These are phyloP conservation scores for Mucor indicus DNA, from an alignment of 371 early-diverging fungal genomes.

Conservation along the genomic window DNA sequence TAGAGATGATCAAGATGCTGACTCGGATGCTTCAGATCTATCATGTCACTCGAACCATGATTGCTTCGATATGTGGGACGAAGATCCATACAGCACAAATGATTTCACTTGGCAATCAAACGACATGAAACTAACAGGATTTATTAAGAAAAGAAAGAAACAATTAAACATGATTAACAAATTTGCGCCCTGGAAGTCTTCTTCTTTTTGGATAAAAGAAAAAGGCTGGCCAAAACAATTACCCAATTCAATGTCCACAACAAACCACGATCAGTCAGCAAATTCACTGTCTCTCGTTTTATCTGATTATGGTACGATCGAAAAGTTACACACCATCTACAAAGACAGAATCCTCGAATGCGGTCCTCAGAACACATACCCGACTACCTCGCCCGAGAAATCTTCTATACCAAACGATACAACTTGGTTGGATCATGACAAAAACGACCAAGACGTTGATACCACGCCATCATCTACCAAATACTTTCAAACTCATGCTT, in stretches of 20 bases:
- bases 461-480: neutral
- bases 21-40: conserved; percentile 42
- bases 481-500: conserved; percentile 21
- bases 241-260: conserved; percentile 45
- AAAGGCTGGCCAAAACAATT: conserved; percentile 51
- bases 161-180: conserved; percentile 8
- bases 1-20: conserved; percentile 30
- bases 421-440: conserved; percentile 25
- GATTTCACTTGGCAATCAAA: conserved; percentile 53
- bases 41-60: conserved; percentile 17
- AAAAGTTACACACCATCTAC: conserved; percentile 48
- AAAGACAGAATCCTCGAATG: conserved; percentile 48
- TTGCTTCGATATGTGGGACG: conserved; percentile 54
- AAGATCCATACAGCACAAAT: conserved; percentile 47
- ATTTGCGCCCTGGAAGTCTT: conserved; percentile 19
- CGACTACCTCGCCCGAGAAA: no score
- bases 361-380: no score
- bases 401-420: conserved; percentile 1
- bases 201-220: conserved; percentile 39
- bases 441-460: neutral
- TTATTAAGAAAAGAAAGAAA: conserved; percentile 27
- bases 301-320: conserved; percentile 42
- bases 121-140: conserved; percentile 40
- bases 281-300: conserved; percentile 43
- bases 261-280: conserved; percentile 54